These are phyloP conservation scores for Trichoderma asperelloides DNA, from an alignment of 495 filamentous ascomycete genomes.

Conservation along the genomic window DNA sequence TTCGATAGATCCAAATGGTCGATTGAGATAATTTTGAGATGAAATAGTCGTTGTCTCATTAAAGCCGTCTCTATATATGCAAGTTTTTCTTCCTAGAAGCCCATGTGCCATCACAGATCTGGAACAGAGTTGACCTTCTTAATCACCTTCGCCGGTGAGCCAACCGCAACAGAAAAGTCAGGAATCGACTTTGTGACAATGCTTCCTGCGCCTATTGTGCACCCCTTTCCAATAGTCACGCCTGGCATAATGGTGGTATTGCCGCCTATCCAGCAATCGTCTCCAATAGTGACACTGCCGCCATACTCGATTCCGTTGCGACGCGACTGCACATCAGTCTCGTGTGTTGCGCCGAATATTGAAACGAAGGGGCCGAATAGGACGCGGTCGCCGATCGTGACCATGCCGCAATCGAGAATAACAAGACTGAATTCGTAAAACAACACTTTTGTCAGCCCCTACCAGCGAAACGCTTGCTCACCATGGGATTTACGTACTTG, in stretches of 20 bases:
- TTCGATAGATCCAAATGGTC: background rate
- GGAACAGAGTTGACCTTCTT: constrained; percentile 29
- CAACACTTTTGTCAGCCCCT: background rate
- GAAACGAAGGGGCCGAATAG: constrained; percentile 36
- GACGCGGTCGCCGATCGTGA: constrained; percentile 35
- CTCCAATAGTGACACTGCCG: constrained; percentile 27
- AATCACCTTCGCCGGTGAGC: constrained; percentile 19
- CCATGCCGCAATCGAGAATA: constrained; percentile 35
- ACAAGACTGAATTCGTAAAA: constrained; percentile 22
- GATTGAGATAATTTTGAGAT: background rate
- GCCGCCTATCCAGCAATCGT: constrained; percentile 42
- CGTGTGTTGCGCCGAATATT: constrained; percentile 39
- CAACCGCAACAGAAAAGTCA: constrained; percentile 21
- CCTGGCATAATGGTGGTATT: constrained; percentile 35
- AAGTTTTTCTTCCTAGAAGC: background rate
- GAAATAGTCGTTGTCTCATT: background rate
- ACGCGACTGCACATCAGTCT: constrained; percentile 31
- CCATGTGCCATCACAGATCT: constrained; percentile 24
- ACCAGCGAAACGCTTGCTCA: background rate
- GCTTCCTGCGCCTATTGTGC: constrained; percentile 36
- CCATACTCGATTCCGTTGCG: constrained; percentile 31
- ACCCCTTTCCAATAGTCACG: constrained; percentile 37
- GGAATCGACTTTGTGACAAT: constrained; percentile 43
- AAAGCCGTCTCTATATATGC: background rate
- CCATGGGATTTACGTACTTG: constrained; percentile 21